A percentile compares a stretch with the other conserved stretches of the same genome.
Conservation (phyloP, 2,329 filamentous ascomycete genomes). For the Neurospora crassa region DNA sequence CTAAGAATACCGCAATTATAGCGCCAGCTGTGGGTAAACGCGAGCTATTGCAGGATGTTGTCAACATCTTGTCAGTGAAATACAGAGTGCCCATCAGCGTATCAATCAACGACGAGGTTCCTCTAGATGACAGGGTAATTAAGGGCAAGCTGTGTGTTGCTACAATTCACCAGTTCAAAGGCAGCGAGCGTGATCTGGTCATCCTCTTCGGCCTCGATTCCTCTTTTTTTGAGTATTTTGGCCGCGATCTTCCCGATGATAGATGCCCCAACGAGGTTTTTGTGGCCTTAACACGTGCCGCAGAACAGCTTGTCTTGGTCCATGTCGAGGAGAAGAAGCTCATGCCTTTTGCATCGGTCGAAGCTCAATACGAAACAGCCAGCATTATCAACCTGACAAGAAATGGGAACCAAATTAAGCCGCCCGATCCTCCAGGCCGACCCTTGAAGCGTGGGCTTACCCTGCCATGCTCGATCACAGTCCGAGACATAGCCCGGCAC, state of each 20-base stretch:
- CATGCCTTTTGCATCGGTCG: slow-evolving; percentile 4
- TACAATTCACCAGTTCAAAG: slow-evolving; percentile 6
- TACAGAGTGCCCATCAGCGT: slow-evolving; percentile 4
- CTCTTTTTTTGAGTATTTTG: slow-evolving; percentile 3
- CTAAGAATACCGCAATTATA: slow-evolving; percentile 3
- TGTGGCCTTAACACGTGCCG: slow-evolving; percentile 2
- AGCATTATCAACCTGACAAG: slow-evolving; percentile 1
- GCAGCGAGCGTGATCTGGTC: slow-evolving; percentile 3
- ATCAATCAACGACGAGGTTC: slow-evolving; percentile 2
- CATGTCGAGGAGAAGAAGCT: not conserved
- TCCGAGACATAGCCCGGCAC: slow-evolving; percentile 2
- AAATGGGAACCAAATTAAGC: not conserved
- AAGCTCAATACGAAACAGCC: slow-evolving; percentile 4
- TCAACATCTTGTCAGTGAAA: slow-evolving; percentile 2
- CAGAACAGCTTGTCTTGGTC: slow-evolving; percentile 3
- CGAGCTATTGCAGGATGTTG: not conserved
- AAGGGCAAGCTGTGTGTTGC: slow-evolving; percentile 3
- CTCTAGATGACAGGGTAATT: slow-evolving; percentile 4
- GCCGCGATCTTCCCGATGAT: slow-evolving; percentile 1
- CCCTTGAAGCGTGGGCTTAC: not conserved
- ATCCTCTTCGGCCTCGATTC: slow-evolving; percentile 3
- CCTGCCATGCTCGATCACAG: not conserved
- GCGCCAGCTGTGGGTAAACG: not conserved
- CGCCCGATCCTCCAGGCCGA: slow-evolving; percentile 1
- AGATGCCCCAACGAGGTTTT: slow-evolving; percentile 3